Percentiles rank a stretch among this genome's conserved stretches.
Evolutionary conservation across 2,329 filamentous ascomycete species (phyloP).

Genomic region (Macroventuria anomochaeta): DNA sequence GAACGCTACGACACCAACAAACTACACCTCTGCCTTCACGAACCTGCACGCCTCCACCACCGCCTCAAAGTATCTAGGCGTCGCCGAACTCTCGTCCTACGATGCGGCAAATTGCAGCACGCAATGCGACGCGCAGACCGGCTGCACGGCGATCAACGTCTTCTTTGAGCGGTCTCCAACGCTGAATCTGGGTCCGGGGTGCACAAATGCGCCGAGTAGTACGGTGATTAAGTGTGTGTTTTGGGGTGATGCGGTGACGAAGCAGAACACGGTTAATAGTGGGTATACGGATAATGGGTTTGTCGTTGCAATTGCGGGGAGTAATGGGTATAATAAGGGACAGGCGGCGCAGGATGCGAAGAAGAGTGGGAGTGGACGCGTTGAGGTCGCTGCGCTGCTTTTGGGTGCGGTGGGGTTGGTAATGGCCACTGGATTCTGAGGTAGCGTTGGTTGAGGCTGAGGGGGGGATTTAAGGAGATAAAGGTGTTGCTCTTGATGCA

Average conservation of each 20-base stretch:
- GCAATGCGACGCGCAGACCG: constrained; percentile 20
- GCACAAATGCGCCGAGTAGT: constrained; percentile 25
- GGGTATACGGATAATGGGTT: constrained; percentile 22
- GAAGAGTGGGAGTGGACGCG: background rate
- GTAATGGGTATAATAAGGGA: constrained; percentile 29
- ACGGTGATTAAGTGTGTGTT: constrained; percentile 34
- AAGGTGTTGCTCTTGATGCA: too few relatives aligned
- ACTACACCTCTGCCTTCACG: constrained; percentile 34
- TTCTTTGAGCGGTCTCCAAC: constrained; percentile 34
- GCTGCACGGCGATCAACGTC: constrained; percentile 34
- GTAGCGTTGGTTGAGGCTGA: background rate
- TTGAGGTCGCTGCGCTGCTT: background rate
- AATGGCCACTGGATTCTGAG: constrained; percentile 1
- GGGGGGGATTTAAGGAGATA: background rate
- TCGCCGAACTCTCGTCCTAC: constrained; percentile 33
- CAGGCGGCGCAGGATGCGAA: constrained; percentile 13
- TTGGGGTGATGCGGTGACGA: constrained; percentile 22
- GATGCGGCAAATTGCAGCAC: constrained; percentile 33
- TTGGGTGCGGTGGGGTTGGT: constrained; percentile 2
- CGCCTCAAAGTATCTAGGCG: constrained; percentile 28
- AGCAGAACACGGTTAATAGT: constrained; percentile 17
- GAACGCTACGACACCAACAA: constrained; percentile 29
- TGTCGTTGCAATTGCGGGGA: constrained; percentile 23
- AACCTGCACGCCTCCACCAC: constrained; percentile 35
- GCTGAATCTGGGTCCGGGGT: constrained; percentile 15